These are phyloP conservation scores for Aspergillaceae sp. DNA, from an alignment of 2,329 filamentous ascomycete species.

Conservation along the genomic window DNA sequence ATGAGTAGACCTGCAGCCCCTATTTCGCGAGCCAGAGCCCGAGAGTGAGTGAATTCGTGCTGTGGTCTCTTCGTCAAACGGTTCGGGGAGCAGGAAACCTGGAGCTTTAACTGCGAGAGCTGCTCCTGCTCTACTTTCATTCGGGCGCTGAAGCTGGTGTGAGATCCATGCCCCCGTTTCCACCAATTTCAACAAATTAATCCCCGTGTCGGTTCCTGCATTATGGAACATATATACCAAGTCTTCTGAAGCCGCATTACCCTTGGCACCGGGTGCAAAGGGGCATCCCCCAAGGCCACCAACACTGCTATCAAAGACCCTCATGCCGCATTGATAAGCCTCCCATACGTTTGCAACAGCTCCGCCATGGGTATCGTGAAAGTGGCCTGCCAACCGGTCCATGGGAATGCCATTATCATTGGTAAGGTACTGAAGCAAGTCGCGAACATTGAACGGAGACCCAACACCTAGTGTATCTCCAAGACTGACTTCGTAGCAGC, in stretches of 20 bases:
- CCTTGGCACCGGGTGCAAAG: conserved; percentile 75
- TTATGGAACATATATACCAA: conserved; percentile 58
- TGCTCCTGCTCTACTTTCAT: conserved; percentile 14
- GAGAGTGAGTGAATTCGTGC: conserved; percentile 3
- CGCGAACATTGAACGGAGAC: conserved; percentile 40
- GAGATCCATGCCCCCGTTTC: conserved; percentile 68
- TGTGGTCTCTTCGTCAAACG: not conserved
- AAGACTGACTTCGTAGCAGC: conserved; percentile 81
- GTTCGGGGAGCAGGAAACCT: not conserved
- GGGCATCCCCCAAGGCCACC: conserved; percentile 77
- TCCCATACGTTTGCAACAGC: conserved; percentile 75
- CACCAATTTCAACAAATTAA: conserved; percentile 54
- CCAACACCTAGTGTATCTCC: conserved; percentile 90
- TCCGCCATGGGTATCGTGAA: conserved; percentile 83
- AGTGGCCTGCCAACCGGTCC: conserved; percentile 70
- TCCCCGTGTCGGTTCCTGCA: conserved; percentile 64
- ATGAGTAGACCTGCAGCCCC: conserved; percentile 21
- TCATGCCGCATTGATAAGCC: conserved; percentile 65
- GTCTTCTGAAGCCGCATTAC: conserved; percentile 79
- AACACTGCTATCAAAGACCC: conserved; percentile 72
- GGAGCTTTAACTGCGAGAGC: conserved; percentile 11
- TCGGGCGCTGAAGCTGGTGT: conserved; percentile 8
- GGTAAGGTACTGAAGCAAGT: conserved; percentile 25
- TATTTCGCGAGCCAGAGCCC: conserved; percentile 12
- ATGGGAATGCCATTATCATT: conserved; percentile 49